Evolutionary conservation across 2,329 filamentous ascomycete genomes (phyloP).

Genomic region (Monilinia aucupariae): DNA sequence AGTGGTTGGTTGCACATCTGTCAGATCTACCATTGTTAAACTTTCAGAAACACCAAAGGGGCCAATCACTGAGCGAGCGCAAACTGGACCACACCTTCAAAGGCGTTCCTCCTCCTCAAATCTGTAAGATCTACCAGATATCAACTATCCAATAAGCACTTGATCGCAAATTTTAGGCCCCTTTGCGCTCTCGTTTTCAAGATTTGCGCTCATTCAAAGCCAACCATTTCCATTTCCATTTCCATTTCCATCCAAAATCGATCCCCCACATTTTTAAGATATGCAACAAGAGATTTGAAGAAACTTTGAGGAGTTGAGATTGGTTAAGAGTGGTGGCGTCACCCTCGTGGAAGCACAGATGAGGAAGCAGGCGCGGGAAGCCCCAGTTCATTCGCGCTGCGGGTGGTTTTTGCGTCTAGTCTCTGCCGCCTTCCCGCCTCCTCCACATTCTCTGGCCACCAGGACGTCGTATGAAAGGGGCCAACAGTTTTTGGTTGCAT

Average conservation of each 20-base stretch:
- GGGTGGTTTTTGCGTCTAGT: neutral
- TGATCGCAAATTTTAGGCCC: neutral
- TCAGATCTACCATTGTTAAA: neutral
- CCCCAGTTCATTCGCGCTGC: neutral
- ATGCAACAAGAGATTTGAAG: neutral
- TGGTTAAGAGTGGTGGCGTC: no score
- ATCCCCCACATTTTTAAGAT: neutral
- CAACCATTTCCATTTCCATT: neutral
- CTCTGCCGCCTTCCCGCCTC: neutral
- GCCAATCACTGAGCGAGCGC: neutral
- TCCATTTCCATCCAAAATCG: neutral
- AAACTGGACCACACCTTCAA: neutral
- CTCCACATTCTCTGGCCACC: neutral
- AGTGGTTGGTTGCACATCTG: constrained; percentile 3
- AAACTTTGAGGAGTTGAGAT: neutral
- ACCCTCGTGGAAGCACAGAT: no score
- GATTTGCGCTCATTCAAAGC: no score
- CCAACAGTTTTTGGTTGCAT: neutral
- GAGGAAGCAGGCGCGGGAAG: no score
- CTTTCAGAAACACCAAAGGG: neutral
- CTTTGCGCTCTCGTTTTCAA: neutral
- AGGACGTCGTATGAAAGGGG: neutral
- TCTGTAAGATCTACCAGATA: neutral
- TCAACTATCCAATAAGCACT: neutral
- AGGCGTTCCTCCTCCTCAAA: neutral